phyloP scores from a whole-genome alignment of 2,329 filamentous ascomycete genomes.

The Parafenestella ontariensis region DNA sequence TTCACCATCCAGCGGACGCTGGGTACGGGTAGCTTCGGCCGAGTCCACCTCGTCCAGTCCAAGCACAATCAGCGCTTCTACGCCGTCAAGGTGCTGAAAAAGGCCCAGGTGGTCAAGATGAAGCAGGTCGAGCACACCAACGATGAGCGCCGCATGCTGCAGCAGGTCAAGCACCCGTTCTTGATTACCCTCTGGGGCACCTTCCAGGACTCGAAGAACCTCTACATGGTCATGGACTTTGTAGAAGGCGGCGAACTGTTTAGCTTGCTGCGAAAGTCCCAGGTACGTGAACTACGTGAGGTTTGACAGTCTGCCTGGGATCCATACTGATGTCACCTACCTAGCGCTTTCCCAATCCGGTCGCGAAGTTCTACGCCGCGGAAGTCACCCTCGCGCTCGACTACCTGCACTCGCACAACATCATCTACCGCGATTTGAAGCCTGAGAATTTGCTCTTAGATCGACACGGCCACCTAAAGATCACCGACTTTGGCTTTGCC shows the following conservation, averaged over 20 bases:
- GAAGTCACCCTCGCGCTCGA: conserved; percentile 96
- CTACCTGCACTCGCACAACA: conserved; percentile 91
- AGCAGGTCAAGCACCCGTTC: conserved; percentile 97
- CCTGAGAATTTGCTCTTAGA: conserved; percentile 92
- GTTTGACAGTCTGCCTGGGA: too few relatives aligned
- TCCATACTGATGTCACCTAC: neutral
- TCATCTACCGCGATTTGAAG: conserved; percentile 98
- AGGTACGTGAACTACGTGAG: conserved; percentile 57
- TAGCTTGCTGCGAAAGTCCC: conserved; percentile 90
- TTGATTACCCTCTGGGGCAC: conserved; percentile 98
- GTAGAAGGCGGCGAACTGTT: conserved; percentile 98
- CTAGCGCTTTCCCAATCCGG: conserved; percentile 96
- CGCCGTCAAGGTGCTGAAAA: conserved; percentile 97
- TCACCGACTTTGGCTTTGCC: conserved; percentile 98
- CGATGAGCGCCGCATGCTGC: conserved; percentile 94
- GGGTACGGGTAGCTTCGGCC: conserved; percentile 94
- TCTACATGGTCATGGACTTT: conserved; percentile 99
- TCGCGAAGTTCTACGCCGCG: conserved; percentile 98
- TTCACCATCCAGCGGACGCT: conserved; percentile 90
- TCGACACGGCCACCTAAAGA: conserved; percentile 92
- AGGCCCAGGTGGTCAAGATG: conserved; percentile 99
- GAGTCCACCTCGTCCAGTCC: conserved; percentile 95
- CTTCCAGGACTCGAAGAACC: conserved; percentile 91
- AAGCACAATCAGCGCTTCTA: conserved; percentile 99
- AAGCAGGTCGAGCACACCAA: conserved; percentile 99